Conservation (phyloP, 2,329 filamentous ascomycete species). For the Trichoderma simmonsii region DNA sequence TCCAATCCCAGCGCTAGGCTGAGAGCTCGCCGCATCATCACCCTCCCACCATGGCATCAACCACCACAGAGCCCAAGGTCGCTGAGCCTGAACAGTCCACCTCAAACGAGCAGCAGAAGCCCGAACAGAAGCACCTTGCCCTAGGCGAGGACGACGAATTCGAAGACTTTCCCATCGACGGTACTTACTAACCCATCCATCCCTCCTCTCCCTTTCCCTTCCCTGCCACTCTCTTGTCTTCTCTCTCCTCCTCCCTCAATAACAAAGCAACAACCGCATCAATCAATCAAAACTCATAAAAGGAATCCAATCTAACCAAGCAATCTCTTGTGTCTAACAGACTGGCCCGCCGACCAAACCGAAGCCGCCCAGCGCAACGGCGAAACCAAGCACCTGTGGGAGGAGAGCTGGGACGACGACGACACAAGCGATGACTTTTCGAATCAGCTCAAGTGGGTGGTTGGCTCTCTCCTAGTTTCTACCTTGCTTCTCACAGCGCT, state of each 20-base stretch:
- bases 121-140: slow-evolving; percentile 54
- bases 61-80: slow-evolving; percentile 31
- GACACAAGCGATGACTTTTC: slow-evolving; percentile 97
- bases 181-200: slow-evolving; percentile 47
- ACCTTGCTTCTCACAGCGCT: neutral
- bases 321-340: slow-evolving; percentile 44
- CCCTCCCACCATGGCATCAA: slow-evolving; percentile 26
- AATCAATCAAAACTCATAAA: neutral
- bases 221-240: neutral
- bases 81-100: slow-evolving; percentile 28
- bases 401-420: slow-evolving; percentile 99
- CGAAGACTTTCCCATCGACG: slow-evolving; percentile 96
- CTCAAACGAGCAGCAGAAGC: slow-evolving; percentile 27
- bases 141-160: slow-evolving; percentile 99
- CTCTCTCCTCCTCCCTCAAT: neutral
- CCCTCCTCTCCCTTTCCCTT: neutral
- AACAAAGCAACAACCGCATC: neutral
- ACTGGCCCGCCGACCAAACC: slow-evolving; percentile 90
- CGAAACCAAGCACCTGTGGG: slow-evolving; percentile 80
- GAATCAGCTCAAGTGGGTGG: slow-evolving; percentile 79
- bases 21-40: slow-evolving; percentile 9
- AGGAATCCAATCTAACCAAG: neutral
- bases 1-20: slow-evolving; percentile 1
- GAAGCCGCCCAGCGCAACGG: slow-evolving; percentile 71
- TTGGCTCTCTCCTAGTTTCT: slow-evolving; percentile 6